Conservation (phyloP, 202 grass and related monocot genomes). For the Zoysia matrella region DNA sequence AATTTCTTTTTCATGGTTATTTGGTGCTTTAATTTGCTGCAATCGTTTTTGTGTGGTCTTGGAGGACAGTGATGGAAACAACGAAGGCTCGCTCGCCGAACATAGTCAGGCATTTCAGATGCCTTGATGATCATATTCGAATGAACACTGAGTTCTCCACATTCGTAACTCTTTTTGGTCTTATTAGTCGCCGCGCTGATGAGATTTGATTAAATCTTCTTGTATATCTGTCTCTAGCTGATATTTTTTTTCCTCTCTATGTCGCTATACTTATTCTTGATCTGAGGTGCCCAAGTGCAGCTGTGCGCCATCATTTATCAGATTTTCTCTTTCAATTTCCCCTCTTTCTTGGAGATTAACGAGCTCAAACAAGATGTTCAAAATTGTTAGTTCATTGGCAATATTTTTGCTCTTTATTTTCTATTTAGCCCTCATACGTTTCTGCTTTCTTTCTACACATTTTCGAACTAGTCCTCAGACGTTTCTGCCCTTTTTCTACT, state of each 20-base stretch:
- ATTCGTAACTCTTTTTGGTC: neutral
- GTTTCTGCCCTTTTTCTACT: neutral
- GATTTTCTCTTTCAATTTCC: neutral
- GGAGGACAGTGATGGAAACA: conserved; percentile 56
- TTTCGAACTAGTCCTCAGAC: neutral
- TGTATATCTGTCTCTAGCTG: neutral
- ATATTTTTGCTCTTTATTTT: neutral
- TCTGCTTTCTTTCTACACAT: too few relatives aligned
- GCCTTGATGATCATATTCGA: conserved; percentile 52
- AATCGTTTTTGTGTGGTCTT: neutral
- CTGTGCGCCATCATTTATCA: neutral
- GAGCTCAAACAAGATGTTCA: neutral
- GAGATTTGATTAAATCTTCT: neutral
- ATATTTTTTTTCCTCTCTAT: neutral
- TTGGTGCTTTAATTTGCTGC: neutral
- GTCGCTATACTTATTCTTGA: neutral
- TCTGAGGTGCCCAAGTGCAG: neutral
- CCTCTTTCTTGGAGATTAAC: neutral
- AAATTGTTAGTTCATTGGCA: neutral
- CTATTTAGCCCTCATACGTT: neutral
- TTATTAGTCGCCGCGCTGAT: neutral
- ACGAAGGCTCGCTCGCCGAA: conserved; percentile 61
- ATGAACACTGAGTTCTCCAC: conserved; percentile 45
- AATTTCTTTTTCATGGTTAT: neutral
- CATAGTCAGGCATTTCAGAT: conserved; percentile 40